Conservation (phyloP, 345 rosid genomes). For the Eucalyptus dawsonii region DNA sequence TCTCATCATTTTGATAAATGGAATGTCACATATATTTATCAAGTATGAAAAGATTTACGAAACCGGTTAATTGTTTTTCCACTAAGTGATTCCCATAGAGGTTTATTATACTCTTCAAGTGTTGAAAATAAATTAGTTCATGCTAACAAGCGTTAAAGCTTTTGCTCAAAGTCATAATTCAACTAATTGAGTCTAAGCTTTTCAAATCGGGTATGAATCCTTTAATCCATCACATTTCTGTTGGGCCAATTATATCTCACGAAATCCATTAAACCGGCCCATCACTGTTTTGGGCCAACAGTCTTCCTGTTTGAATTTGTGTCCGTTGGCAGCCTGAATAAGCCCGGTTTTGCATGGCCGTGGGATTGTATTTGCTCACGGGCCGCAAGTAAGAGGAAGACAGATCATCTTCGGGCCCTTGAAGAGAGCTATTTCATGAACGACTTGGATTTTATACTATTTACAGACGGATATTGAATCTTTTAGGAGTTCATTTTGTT, state of each 20-base stretch:
- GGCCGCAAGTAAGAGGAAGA: not conserved
- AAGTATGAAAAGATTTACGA: not conserved
- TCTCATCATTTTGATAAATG: accelerated
- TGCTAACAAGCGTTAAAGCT: not conserved
- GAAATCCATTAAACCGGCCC: not conserved
- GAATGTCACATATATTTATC: not conserved
- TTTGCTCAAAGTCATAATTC: not conserved
- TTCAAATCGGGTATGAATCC: not conserved
- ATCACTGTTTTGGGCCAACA: not conserved
- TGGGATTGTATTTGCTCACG: not conserved
- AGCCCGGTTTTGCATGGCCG: not conserved
- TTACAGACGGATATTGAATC: not conserved
- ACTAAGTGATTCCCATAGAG: not conserved
- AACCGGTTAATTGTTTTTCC: not conserved
- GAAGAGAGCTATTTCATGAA: not conserved
- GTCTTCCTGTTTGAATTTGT: not conserved
- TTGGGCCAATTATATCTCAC: not conserved
- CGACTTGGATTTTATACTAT: not conserved
- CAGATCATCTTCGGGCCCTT: not conserved
- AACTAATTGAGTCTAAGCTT: not conserved
- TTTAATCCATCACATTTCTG: not conserved
- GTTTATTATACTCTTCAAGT: not conserved
- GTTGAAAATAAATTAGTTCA: not conserved
- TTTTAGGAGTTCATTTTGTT: not conserved
- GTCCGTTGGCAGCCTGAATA: not conserved